A percentile compares a stretch with the other conserved stretches of the same genome.
Conservation (phyloP, 2,329 filamentous ascomycete species). For the Penicillium sp. region DNA sequence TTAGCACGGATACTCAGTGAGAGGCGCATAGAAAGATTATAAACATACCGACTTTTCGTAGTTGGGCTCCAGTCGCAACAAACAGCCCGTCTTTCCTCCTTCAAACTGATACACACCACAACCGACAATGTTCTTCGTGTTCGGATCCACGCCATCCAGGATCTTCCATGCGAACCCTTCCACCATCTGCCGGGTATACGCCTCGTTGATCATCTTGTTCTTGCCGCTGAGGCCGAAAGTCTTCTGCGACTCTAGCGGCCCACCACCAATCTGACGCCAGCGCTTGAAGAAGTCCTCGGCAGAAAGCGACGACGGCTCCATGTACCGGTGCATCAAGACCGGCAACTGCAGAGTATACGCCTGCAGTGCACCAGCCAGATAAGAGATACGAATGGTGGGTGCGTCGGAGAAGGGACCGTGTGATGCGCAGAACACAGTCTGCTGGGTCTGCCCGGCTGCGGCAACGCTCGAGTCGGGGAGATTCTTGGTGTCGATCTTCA, state of each 20-base stretch:
- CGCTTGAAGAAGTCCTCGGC: constrained; percentile 98
- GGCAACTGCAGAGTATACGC: constrained; percentile 89
- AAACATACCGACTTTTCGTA: constrained; percentile 79
- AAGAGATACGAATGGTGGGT: constrained; percentile 91
- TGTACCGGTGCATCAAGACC: constrained; percentile 89
- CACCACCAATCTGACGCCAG: constrained; percentile 96
- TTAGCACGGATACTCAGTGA: constrained; percentile 6
- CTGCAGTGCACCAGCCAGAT: constrained; percentile 89
- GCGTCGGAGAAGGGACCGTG: constrained; percentile 77
- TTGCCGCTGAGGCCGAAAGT: constrained; percentile 72
- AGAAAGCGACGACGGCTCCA: constrained; percentile 84
- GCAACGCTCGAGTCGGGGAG: constrained; percentile 80
- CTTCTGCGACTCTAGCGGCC: constrained; percentile 80
- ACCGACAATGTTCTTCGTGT: constrained; percentile 89
- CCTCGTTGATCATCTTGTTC: constrained; percentile 66
- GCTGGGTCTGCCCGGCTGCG: constrained; percentile 77
- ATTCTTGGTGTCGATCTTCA: constrained; percentile 85
- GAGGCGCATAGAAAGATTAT: neutral
- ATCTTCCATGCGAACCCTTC: constrained; percentile 89
- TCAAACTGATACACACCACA: constrained; percentile 76
- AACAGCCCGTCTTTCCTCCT: constrained; percentile 88
- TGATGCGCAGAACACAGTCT: constrained; percentile 93
- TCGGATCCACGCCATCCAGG: constrained; percentile 83
- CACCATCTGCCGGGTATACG: constrained; percentile 71
- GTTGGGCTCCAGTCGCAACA: constrained; percentile 93